These are phyloP conservation scores for Kickxella alabastrina DNA, from an alignment of 192 early-diverging fungal genomes.

Conservation along the genomic window DNA sequence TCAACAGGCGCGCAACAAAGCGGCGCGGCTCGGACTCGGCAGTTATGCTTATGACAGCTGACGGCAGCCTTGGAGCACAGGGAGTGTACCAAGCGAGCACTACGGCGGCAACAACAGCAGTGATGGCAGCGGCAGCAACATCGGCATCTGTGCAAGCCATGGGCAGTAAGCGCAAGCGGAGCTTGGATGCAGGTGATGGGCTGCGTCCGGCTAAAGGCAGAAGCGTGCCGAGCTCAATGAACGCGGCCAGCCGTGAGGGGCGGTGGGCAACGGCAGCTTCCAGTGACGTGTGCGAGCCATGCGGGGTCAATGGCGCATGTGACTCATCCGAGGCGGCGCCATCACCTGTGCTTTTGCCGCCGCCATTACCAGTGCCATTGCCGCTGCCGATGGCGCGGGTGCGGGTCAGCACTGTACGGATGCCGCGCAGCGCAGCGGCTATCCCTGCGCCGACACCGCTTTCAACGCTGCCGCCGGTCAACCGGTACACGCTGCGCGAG, in stretches of 20 bases:
- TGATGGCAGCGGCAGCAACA: no score
- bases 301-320: no score
- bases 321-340: no score
- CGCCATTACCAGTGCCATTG: background rate
- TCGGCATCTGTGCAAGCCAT: background rate
- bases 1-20: conserved; percentile 30
- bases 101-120: background rate
- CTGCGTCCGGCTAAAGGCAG: no score
- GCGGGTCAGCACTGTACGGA: no score
- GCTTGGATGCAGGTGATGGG: no score
- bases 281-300: no score
- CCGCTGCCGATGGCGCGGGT: background rate
- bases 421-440: no score
- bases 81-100: background rate
- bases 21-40: conserved; percentile 47
- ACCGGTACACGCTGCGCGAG: conserved; percentile 82
- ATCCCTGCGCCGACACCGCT: background rate
- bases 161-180: conserved; percentile 8
- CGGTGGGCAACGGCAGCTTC: no score
- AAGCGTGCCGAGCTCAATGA: background rate
- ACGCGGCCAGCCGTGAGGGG: no score
- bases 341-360: no score
- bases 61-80: background rate
- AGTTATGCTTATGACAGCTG: conserved; percentile 29
- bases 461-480: conserved; percentile 67